Evolutionary conservation across 108 stramenopile genomes (phyloP), one percentile per base, ranked within the genome.

Genomic region (Cafeteria roenbergensis): DNA sequence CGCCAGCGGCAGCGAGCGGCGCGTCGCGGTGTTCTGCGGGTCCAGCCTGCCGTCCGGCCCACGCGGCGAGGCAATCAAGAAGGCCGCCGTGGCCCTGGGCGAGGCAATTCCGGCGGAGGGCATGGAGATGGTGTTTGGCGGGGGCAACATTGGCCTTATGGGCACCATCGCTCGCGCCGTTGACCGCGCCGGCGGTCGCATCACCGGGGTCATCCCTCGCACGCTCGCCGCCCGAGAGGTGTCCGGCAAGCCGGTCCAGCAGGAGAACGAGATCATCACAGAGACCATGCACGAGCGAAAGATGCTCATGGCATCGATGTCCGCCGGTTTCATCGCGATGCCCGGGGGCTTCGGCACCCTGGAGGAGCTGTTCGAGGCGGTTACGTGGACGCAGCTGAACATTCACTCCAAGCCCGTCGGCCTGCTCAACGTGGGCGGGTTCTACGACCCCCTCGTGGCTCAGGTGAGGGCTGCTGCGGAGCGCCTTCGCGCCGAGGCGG

Each of bases 221-320:
- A 38, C 68, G 17, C 62, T 69, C 1, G 54, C 53, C 2, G 29
- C 12, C 17, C 61, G 51, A 17, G 68, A 69, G 33, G 1, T 65
- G 51, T 54, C 64, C 0, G 64, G 64, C 29, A 17, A 48, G 6
- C 2, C 30, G 59, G 37, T 38, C 34, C 37, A 61, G 65, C 29
- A 24, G 2, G 34, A 57, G 8, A 33, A 68, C 42, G 28, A 28
- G 24, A 33, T 52, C 20, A 12, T 62, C 1, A 63, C 62, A 1
- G 26, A 30, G 22, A 69, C 68, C 14, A 69, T 69, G 68, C 68
- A 69, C 34, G 62, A 69, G 61, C 68, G 68, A 12, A 69, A 69
- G 37, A 21, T 22, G 25, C 31, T 61, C 51, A 69, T 69, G 68
- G 68, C 68, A 1, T 26, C n/a, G 8, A 29, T 64, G n/a, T 63